Conservation (phyloP, 768 basidiomycete species). For the Gyrodon lividus region DNA sequence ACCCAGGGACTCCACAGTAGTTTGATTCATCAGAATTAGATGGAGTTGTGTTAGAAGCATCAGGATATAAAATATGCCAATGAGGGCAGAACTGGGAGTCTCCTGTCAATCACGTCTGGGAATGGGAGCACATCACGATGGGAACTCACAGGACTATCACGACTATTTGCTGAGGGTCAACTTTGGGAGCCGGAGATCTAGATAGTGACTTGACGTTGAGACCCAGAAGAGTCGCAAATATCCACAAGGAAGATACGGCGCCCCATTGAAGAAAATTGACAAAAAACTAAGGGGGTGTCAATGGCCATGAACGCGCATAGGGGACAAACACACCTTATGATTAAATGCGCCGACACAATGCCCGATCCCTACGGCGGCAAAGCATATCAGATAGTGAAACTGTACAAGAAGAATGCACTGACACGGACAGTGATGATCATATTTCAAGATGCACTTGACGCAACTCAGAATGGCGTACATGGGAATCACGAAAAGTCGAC, state of each 20-base stretch:
- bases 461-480: background rate
- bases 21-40: conserved; percentile 61
- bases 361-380: conserved; percentile 66
- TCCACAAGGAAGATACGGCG: conserved; percentile 58
- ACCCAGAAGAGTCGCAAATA: conserved; percentile 57
- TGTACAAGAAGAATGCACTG: conserved; percentile 26
- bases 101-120: conserved; percentile 6
- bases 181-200: conserved; percentile 18
- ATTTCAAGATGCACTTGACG: conserved; percentile 72
- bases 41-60: conserved; percentile 59
- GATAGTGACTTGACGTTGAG: conserved; percentile 41
- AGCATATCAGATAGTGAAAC: background rate
- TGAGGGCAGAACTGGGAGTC: conserved; percentile 58
- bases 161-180: conserved; percentile 71
- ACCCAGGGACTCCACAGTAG: conserved; percentile 78
- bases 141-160: conserved; percentile 70
- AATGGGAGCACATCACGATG: background rate
- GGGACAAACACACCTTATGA: conserved; percentile 59
- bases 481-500: conserved; percentile 23
- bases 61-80: conserved; percentile 63
- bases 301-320: background rate
- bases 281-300: conserved; percentile 59
- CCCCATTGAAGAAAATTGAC: conserved; percentile 74
- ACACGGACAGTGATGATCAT: conserved; percentile 92
- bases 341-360: conserved; percentile 93